phyloP scores from a whole-genome alignment of 2,329 filamentous ascomycete genomes.

The Lecanicillium sp. region DNA sequence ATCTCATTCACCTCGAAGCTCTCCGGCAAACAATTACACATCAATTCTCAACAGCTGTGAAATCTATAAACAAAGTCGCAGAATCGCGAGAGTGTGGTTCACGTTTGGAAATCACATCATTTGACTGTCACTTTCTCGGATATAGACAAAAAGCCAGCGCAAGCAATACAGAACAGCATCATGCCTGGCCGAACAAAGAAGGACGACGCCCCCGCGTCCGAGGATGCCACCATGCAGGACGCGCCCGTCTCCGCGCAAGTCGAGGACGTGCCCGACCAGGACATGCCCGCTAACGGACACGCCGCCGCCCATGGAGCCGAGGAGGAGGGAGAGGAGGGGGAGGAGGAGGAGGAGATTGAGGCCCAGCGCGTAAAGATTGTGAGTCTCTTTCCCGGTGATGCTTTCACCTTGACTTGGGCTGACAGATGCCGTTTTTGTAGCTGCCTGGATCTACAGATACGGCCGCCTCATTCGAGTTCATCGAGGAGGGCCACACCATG shows the following conservation, averaged over 20 bases:
- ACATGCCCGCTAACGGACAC: constrained; percentile 22
- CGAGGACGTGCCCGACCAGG: constrained; percentile 29
- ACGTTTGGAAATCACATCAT: too few species aligned
- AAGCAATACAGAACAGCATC: constrained; percentile 13
- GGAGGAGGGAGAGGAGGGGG: constrained; percentile 35
- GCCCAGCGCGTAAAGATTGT: constrained; percentile 58
- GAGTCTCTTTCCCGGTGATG: constrained; percentile 18
- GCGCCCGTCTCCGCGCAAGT: constrained; percentile 34
- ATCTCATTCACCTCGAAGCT: too few species aligned
- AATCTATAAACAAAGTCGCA: too few species aligned
- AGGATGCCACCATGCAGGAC: constrained; percentile 41
- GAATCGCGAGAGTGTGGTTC: too few species aligned
- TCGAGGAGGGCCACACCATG: constrained; percentile 88
- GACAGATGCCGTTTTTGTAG: constrained; percentile 40
- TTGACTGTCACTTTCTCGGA: too few species aligned
- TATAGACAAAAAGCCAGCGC: neutral
- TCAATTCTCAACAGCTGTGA: too few species aligned
- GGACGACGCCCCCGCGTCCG: constrained; percentile 23
- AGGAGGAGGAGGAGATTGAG: constrained; percentile 41
- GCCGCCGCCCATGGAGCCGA: constrained; percentile 20
- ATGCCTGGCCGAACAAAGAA: constrained; percentile 38
- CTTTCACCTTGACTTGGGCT: neutral
- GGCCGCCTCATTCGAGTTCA: constrained; percentile 91
- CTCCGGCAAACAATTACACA: too few species aligned
- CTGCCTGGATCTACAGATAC: constrained; percentile 79